These are phyloP conservation scores for Eutrema heterophyllum DNA, from an alignment of 345 rosid species.

Conservation along the genomic window DNA sequence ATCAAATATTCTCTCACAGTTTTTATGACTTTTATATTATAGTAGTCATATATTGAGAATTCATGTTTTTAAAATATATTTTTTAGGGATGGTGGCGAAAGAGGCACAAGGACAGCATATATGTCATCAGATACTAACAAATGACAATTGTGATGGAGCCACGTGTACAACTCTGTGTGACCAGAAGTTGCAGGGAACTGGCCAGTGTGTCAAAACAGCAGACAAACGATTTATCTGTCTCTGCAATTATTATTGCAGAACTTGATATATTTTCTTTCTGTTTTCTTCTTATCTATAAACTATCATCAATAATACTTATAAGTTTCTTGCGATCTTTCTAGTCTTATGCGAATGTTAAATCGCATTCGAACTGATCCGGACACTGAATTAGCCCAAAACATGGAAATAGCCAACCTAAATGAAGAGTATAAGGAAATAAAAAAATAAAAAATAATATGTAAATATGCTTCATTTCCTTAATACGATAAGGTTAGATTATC, in stretches of 20 bases:
- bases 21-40: not conserved
- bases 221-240: slow-evolving; percentile 9
- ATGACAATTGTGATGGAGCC: not conserved
- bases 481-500: no score
- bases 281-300: not conserved
- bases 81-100: slow-evolving; percentile 10
- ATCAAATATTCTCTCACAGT: not conserved
- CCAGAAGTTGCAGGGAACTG: slow-evolving; percentile 15
- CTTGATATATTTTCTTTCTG: not conserved
- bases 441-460: no score
- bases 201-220: slow-evolving; percentile 5
- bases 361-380: no score
- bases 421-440: no score
- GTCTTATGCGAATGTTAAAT: no score
- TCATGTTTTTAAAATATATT: not conserved
- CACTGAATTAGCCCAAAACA: no score
- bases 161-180: slow-evolving; percentile 2
- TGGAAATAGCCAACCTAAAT: no score
- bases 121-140: slow-evolving; percentile 3
- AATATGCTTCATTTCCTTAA: no score
- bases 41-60: not conserved
- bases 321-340: no score
- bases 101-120: slow-evolving; percentile 26
- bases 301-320: not conserved
- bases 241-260: not conserved